phyloP scores from a whole-genome alignment of 179 eudicot species.

The Carnegiea gigantea region DNA sequence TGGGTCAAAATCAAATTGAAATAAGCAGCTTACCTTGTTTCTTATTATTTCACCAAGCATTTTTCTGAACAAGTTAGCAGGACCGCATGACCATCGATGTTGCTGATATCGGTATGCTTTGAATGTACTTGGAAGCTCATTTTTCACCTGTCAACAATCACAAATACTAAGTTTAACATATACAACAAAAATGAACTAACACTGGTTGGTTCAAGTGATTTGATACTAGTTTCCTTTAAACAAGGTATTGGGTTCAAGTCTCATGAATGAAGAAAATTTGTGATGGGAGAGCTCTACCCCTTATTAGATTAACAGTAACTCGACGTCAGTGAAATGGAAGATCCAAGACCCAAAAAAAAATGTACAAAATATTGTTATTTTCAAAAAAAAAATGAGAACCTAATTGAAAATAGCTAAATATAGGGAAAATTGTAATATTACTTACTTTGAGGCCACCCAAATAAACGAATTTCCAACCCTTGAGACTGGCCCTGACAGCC shows the following conservation, averaged over 20 bases:
- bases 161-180: background rate
- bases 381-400: too few species aligned
- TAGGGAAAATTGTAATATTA: background rate
- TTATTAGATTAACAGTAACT: too few species aligned
- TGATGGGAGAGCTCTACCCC: too few species aligned
- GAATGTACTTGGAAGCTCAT: constrained; percentile 70
- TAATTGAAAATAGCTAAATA: too few species aligned
- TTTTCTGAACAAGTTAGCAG: constrained; percentile 66
- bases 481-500: constrained; percentile 73
- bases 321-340: too few species aligned
- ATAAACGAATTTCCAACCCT: constrained; percentile 78
- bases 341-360: too few species aligned
- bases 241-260: too few species aligned
- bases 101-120: constrained; percentile 71
- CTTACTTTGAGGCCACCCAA: constrained; percentile 44
- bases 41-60: constrained; percentile 49
- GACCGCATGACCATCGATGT: constrained; percentile 79
- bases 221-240: too few species aligned
- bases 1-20: background rate
- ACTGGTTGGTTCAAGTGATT: too few species aligned
- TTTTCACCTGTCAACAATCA: constrained; percentile 43
- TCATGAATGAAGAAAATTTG: too few species aligned
- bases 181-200: too few species aligned
- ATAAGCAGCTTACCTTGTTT: constrained; percentile 42
- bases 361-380: too few species aligned